These are phyloP conservation scores for Xylariales sp. DNA, from an alignment of 2,329 filamentous ascomycete species.

Conservation along the genomic window DNA sequence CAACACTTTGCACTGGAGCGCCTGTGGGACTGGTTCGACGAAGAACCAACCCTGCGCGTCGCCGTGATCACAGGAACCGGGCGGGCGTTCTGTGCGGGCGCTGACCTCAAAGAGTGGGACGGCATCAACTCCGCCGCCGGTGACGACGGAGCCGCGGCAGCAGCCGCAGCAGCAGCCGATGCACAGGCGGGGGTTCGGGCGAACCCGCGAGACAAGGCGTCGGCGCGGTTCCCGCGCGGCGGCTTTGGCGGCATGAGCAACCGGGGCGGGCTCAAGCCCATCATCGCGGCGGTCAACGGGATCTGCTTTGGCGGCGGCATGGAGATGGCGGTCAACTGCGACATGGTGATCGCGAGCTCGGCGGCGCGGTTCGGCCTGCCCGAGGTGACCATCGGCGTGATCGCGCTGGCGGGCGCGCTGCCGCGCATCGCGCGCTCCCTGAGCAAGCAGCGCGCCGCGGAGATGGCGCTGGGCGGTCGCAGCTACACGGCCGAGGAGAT, in stretches of 20 bases:
- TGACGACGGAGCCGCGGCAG: neutral
- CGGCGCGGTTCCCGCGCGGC: constrained; percentile 28
- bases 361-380: constrained; percentile 63
- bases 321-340: constrained; percentile 71
- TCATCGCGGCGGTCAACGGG: constrained; percentile 74
- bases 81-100: constrained; percentile 64
- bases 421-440: constrained; percentile 62
- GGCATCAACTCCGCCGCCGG: constrained; percentile 29
- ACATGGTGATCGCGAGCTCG: constrained; percentile 62
- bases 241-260: constrained; percentile 67
- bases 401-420: constrained; percentile 66
- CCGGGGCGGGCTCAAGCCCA: constrained; percentile 65
- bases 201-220: constrained; percentile 8
- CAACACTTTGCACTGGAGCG: constrained; percentile 44
- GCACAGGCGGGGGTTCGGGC: neutral
- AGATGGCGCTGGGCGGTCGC: constrained; percentile 65
- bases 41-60: constrained; percentile 55
- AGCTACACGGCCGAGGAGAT: constrained; percentile 57
- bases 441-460: constrained; percentile 65
- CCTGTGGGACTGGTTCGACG: constrained; percentile 58
- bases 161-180: constrained; percentile 3
- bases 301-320: constrained; percentile 71
- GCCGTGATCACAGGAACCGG: constrained; percentile 61
- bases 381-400: constrained; percentile 67
- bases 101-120: constrained; percentile 64